A percentile compares a stretch with the other conserved stretches of the same genome.
phyloP scores from a whole-genome alignment of 2,329 filamentous ascomycete species.

The Alternaria sp. region DNA sequence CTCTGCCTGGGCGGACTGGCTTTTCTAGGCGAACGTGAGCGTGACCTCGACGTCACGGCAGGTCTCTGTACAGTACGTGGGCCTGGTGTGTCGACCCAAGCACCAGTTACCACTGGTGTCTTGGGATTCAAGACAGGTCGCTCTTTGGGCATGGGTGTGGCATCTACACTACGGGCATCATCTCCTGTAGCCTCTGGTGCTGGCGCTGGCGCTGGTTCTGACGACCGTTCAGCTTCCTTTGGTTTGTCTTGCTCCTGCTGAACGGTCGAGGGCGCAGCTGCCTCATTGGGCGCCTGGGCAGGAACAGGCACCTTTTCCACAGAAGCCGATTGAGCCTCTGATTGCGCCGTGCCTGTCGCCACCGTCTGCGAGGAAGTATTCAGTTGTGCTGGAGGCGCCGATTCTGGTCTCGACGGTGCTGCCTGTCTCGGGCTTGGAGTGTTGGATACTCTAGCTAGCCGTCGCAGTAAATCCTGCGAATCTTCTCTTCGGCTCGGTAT shows the following conservation, averaged over 20 bases:
- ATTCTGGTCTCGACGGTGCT: slow-evolving; percentile 30
- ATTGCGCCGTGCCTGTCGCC: slow-evolving; percentile 5
- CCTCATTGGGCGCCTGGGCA: background rate
- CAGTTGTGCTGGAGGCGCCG: slow-evolving; percentile 27
- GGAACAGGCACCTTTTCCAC: slow-evolving; percentile 10
- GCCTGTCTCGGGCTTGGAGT: slow-evolving; percentile 56
- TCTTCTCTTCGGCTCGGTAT: slow-evolving; percentile 50
- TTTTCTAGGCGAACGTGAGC: slow-evolving; percentile 29
- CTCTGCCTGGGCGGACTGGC: slow-evolving; percentile 24
- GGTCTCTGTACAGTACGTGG: slow-evolving; percentile 34
- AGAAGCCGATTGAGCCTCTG: slow-evolving; percentile 1
- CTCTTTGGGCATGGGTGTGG: slow-evolving; percentile 41
- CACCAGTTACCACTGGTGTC: slow-evolving; percentile 58
- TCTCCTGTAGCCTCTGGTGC: slow-evolving; percentile 4
- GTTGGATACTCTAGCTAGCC: slow-evolving; percentile 57
- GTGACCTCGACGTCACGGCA: slow-evolving; percentile 18
- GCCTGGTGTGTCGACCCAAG: slow-evolving; percentile 59
- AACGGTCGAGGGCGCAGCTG: slow-evolving; percentile 6
- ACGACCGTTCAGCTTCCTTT: slow-evolving; percentile 5
- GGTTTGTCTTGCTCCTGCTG: slow-evolving; percentile 17
- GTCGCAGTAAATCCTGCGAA: slow-evolving; percentile 57
- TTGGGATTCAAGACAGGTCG: slow-evolving; percentile 41
- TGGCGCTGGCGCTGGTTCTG: background rate
- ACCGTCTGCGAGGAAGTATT: slow-evolving; percentile 26
- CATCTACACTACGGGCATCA: slow-evolving; percentile 27